A percentile compares a stretch with the other conserved stretches of the same genome.
These are phyloP conservation scores for Sarocladium oryzae DNA, from an alignment of 2,329 filamentous ascomycete genomes.

Conservation along the genomic window DNA sequence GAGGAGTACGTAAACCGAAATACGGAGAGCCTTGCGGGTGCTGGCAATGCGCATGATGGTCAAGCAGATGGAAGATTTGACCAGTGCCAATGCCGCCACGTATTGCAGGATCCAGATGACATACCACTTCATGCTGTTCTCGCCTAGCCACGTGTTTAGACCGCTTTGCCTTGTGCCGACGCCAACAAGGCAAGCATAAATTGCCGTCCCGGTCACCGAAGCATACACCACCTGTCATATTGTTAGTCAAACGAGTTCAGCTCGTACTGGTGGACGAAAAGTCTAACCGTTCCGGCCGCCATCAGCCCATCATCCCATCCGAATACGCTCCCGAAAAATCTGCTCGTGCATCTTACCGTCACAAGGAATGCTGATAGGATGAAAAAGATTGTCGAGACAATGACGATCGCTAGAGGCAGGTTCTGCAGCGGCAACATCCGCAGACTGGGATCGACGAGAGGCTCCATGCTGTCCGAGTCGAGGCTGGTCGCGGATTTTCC, in stretches of 20 bases:
- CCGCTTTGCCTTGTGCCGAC: slow-evolving; percentile 17
- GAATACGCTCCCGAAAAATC: not conserved
- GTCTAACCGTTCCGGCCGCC: not conserved
- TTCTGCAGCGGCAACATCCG: not conserved
- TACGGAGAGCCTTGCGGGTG: slow-evolving; percentile 14
- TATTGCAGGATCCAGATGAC: slow-evolving; percentile 22
- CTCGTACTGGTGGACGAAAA: slow-evolving; percentile 13
- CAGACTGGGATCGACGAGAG: slow-evolving; percentile 1
- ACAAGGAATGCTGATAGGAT: not conserved
- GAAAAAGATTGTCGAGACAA: not conserved
- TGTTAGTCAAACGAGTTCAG: not conserved
- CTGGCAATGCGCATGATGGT: slow-evolving; percentile 20
- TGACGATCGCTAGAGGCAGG: slow-evolving; percentile 3
- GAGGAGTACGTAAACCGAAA: slow-evolving; percentile 18
- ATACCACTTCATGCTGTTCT: slow-evolving; percentile 15
- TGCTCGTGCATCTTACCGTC: not conserved
- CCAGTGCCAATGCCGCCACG: slow-evolving; percentile 16
- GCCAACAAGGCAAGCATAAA: slow-evolving; percentile 13
- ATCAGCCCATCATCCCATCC: slow-evolving; percentile 9
- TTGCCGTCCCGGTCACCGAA: slow-evolving; percentile 3
- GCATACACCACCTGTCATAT: not conserved
- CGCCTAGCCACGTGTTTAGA: slow-evolving; percentile 18
- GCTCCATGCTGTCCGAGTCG: not conserved
- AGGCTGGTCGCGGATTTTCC: not conserved
- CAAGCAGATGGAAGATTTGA: slow-evolving; percentile 22